Evolutionary conservation across 331 rosid species (phyloP).

Genomic region (Saraca asoca): DNA sequence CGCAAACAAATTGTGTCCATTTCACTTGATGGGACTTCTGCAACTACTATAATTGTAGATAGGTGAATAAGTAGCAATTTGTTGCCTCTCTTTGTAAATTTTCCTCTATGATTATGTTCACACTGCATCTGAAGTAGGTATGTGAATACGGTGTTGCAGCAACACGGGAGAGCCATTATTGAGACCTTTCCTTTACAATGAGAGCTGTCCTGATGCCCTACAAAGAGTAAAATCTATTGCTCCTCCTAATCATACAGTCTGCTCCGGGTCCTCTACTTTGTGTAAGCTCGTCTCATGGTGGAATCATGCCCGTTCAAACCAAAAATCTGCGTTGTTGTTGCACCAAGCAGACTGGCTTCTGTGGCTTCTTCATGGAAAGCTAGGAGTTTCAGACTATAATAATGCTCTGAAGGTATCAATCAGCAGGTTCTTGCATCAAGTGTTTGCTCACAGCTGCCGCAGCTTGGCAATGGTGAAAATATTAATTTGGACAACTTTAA

Average conservation of each 20-base stretch:
- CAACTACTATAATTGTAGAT: conserved; percentile 84
- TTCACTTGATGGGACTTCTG: conserved; percentile 95
- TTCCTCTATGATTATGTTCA: conserved; percentile 11
- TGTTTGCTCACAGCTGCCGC: conserved; percentile 6
- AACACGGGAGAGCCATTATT: conserved; percentile 73
- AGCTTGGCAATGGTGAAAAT: not conserved
- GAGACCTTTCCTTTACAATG: conserved; percentile 84
- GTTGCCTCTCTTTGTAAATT: not conserved
- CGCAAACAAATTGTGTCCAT: conserved; percentile 63
- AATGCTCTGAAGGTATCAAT: conserved; percentile 75
- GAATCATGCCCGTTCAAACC: conserved; percentile 50
- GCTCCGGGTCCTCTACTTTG: conserved; percentile 77
- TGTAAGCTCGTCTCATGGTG: conserved; percentile 94
- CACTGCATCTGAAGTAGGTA: conserved; percentile 37
- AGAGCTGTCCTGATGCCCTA: conserved; percentile 77
- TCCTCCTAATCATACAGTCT: conserved; percentile 91
- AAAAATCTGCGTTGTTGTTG: conserved; percentile 65
- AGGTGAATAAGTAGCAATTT: conserved; percentile 50
- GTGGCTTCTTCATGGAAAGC: conserved; percentile 96
- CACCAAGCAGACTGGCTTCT: conserved; percentile 97
- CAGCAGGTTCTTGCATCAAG: not conserved
- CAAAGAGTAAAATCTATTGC: conserved; percentile 80
- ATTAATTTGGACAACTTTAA: not conserved
- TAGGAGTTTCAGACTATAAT: conserved; percentile 87
- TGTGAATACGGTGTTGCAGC: conserved; percentile 50